Base-by-base conservation (phyloP, 1,284 basidiomycete species). In the Sanguinoderma infundibulare region DNA sequence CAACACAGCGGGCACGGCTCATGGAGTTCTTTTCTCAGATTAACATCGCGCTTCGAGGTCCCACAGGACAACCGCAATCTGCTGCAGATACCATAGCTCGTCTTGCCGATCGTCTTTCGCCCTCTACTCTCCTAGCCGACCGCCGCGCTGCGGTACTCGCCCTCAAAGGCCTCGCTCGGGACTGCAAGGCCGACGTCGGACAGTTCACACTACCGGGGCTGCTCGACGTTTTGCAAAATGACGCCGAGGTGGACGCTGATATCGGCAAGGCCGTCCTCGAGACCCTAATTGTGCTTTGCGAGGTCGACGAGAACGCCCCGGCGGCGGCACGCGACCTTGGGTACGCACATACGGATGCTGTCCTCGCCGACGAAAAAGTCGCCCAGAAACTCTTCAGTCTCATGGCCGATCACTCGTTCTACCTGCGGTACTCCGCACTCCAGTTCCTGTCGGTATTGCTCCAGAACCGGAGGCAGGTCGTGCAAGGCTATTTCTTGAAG, bases 221-320 rank as follows among this genome's bases (percentile, higher is more conserved):
- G 5, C 75, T 97, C 6, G 87, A 91, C 32, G 91, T 95, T 12
- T 80, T 97, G 38, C 83, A 90, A 67, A 92, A 91, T 65, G 96
- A 98, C 72, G 91, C 94, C 0, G 89, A 93, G 67, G 85, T 94
- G 55, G 96, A 98, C 73, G 82, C 87, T 9, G 96, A 98, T 70
- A 94, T 92, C 60, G 95, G 91, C 1, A 96, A 94, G 74, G 95
- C 95, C 9, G 89, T 91, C 8, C 78, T 98, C 67, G 96, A 98
- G 78, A 96, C 95, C 1, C 77, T 98, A 61, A 86, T 87, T 65
- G 74, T 86, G 51, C 80, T 96, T 15, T 95, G 93, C 74, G 91
- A 95, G 67, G 78, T 81, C 7, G 85, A 89, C 68, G 87, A 88
- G 52, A 71, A 72, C 61, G 65, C 68, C 14, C 59, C 70, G 15